Evolutionary conservation across 164 flowering plant species (phyloP).

Genomic region (Cinnamomum chago): DNA sequence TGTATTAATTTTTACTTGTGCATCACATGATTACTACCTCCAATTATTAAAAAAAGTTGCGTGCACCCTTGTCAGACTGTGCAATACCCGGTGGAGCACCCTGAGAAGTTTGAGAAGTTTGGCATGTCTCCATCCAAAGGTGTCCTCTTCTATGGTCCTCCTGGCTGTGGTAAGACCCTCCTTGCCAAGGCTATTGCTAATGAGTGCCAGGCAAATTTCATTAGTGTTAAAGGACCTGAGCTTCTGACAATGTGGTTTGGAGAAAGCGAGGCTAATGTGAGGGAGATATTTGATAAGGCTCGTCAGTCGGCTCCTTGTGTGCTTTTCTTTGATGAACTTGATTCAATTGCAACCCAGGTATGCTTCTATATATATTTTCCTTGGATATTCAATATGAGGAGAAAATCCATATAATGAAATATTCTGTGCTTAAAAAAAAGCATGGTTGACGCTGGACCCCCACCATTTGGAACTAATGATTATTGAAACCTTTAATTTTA

Average conservation of each 20-base stretch:
- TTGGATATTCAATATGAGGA: neutral
- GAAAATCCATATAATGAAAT: too few species aligned
- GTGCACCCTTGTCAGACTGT: slow-evolving; percentile 43
- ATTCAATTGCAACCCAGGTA: slow-evolving; percentile 73
- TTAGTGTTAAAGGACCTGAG: slow-evolving; percentile 70
- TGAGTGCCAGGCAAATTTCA: slow-evolving; percentile 73
- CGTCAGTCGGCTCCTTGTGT: slow-evolving; percentile 69
- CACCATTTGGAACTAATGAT: too few species aligned
- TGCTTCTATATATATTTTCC: neutral
- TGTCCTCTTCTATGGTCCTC: slow-evolving; percentile 69
- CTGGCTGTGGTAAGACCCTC: slow-evolving; percentile 73
- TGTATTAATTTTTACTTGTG: neutral
- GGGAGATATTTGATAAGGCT: slow-evolving; percentile 71
- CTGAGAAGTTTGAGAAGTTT: slow-evolving; percentile 73
- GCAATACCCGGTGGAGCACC: slow-evolving; percentile 77
- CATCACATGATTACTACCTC: neutral
- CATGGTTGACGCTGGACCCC: too few species aligned
- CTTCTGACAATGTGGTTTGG: slow-evolving; percentile 77
- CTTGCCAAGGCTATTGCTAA: slow-evolving; percentile 79
- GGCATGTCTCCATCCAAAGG: slow-evolving; percentile 83
- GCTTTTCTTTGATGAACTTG: slow-evolving; percentile 73
- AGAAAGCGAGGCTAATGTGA: slow-evolving; percentile 71
- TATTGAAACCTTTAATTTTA: too few species aligned
- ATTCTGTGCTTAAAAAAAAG: too few species aligned
- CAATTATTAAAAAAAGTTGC: neutral